Percentiles rank a stretch among this genome's conserved stretches.
phyloP scores from a whole-genome alignment of 2,329 filamentous ascomycete species.

The Claviceps purpurea region DNA sequence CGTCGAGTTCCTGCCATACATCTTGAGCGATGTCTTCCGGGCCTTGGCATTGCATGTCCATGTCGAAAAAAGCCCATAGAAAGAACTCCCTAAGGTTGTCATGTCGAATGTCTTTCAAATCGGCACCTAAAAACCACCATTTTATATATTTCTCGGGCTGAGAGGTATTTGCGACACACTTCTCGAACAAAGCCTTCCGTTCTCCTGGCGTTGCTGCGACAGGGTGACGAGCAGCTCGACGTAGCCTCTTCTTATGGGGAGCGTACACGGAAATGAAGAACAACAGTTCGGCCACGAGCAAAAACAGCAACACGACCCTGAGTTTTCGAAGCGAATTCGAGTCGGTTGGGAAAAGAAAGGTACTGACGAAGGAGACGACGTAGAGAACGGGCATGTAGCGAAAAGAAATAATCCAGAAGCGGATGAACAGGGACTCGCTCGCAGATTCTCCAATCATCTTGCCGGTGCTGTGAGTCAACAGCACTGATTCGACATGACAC shows the following conservation, averaged over 20 bases:
- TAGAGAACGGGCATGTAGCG: conserved; percentile 31
- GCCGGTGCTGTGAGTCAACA: background rate
- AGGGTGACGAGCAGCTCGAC: conserved; percentile 26
- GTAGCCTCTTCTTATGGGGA: conserved; percentile 28
- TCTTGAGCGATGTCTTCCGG: conserved; percentile 15
- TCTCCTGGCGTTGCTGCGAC: conserved; percentile 27
- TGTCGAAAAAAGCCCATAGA: conserved; percentile 54
- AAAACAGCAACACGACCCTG: conserved; percentile 13
- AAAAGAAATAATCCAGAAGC: conserved; percentile 27
- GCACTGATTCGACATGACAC: background rate
- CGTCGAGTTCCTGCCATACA: conserved; percentile 27
- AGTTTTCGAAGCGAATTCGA: background rate
- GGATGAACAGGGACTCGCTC: conserved; percentile 30
- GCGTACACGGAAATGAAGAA: conserved; percentile 30
- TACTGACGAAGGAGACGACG: conserved; percentile 15
- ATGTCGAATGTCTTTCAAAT: conserved; percentile 41
- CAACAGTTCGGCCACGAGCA: conserved; percentile 25
- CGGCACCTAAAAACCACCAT: conserved; percentile 53
- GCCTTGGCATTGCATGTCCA: conserved; percentile 16
- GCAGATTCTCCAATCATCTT: conserved; percentile 25
- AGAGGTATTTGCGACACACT: conserved; percentile 40
- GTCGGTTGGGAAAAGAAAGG: conserved; percentile 7
- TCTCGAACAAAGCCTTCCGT: conserved; percentile 41
- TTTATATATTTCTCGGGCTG: conserved; percentile 43
- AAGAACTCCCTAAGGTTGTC: conserved; percentile 58